Conservation (phyloP, 2,329 filamentous ascomycete species). For the Xylaria sp. region DNA sequence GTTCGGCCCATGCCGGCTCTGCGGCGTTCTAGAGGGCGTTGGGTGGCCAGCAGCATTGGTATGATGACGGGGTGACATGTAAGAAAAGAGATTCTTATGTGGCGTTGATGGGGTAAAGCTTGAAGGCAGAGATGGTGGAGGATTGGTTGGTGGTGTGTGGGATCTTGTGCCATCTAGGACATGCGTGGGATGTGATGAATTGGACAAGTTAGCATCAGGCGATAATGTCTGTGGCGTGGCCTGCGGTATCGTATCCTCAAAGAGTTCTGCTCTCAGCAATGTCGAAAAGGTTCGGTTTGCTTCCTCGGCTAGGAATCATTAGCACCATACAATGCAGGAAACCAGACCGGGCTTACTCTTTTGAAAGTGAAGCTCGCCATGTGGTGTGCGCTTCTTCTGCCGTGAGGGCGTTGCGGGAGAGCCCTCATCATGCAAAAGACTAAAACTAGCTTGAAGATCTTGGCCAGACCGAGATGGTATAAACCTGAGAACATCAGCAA, state of each 20-base stretch:
- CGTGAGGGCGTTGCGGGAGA: conserved; percentile 90
- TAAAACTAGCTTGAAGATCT: conserved; percentile 92
- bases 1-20: conserved; percentile 84
- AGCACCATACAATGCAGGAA: conserved; percentile 17
- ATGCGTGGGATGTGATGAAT: conserved; percentile 56
- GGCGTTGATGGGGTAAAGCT: conserved; percentile 90
- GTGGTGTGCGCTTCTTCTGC: conserved; percentile 79
- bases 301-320: conserved; percentile 69
- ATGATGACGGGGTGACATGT: conserved; percentile 75
- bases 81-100: conserved; percentile 95
- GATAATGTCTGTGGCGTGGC: conserved; percentile 66
- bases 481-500: conserved; percentile 62
- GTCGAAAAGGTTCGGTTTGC: conserved; percentile 92
- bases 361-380: conserved; percentile 92
- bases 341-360: conserved; percentile 64
- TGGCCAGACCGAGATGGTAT: conserved; percentile 93
- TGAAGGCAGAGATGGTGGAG: conserved; percentile 66
- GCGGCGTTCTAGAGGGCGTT: conserved; percentile 86
- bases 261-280: conserved; percentile 86
- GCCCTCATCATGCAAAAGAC: conserved; percentile 85
- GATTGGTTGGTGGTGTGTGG: conserved; percentile 76
- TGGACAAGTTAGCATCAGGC: conserved; percentile 57
- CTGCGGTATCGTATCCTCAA: conserved; percentile 88
- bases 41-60: conserved; percentile 75
- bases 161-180: conserved; percentile 70